phyloP scores from a whole-genome alignment of 495 filamentous ascomycete species.

The Achaetomiella virescens region DNA sequence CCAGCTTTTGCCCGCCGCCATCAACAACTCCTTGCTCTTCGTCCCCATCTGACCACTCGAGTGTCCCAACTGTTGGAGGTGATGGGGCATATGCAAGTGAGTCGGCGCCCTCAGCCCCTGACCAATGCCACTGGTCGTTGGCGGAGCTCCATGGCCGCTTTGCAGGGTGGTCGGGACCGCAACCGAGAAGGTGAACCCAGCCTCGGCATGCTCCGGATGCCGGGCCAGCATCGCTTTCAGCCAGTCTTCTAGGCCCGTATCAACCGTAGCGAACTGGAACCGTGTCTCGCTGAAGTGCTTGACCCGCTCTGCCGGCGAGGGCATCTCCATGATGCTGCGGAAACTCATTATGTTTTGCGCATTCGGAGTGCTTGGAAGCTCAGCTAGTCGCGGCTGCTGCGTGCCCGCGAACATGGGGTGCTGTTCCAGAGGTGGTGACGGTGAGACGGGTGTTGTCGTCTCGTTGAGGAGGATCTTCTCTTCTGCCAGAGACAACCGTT shows the following conservation, averaged over 20 bases:
- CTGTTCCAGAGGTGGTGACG: constrained; percentile 31
- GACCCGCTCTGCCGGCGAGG: constrained; percentile 57
- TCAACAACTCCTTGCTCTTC: constrained; percentile 79
- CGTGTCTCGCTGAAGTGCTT: constrained; percentile 62
- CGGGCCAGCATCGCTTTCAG: constrained; percentile 41
- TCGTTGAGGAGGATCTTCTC: constrained; percentile 35
- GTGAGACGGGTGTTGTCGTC: constrained; percentile 24
- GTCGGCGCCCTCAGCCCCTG: constrained; percentile 9
- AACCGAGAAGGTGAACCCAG: constrained; percentile 14
- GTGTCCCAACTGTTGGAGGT: constrained; percentile 28
- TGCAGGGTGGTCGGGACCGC: constrained; percentile 20
- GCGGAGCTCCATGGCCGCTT: background rate
- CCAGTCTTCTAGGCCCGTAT: constrained; percentile 75
- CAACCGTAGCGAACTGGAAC: constrained; percentile 59
- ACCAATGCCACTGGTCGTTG: too few relatives aligned
- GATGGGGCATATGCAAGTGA: constrained; percentile 32
- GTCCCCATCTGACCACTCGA: constrained; percentile 52
- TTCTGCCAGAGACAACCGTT: constrained; percentile 34
- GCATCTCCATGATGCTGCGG: constrained; percentile 64
- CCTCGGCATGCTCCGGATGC: constrained; percentile 33
- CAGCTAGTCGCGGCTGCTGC: background rate
- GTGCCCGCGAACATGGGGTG: constrained; percentile 31
- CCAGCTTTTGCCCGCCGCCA: constrained; percentile 76
- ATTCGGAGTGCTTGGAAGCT: background rate
- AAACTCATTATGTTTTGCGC: constrained; percentile 46